A percentile compares a stretch with the other conserved stretches of the same genome.
Conservation (phyloP, 139 green algal species). For the Haematococcus lacustris region DNA sequence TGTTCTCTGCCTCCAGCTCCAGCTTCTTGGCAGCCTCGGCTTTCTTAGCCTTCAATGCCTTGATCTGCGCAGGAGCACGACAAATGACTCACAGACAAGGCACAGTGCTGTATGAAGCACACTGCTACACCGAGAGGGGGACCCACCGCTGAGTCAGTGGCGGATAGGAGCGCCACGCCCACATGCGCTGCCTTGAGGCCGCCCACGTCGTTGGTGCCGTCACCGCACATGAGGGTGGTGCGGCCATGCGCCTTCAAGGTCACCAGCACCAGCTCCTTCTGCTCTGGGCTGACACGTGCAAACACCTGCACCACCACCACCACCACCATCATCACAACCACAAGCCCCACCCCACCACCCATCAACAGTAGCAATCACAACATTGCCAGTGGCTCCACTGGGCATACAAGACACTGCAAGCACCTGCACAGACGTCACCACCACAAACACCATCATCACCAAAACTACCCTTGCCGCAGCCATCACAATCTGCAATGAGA, state of each 20-base stretch:
- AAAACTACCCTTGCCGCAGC: too few relatives aligned
- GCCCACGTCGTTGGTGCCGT: slow-evolving; percentile 98
- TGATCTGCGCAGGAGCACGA: neutral
- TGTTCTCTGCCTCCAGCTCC: slow-evolving; percentile 11
- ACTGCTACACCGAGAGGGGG: too few relatives aligned
- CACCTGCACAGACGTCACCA: too few relatives aligned
- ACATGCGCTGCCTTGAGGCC: slow-evolving; percentile 89
- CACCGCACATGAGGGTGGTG: slow-evolving; percentile 91
- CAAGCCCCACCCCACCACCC: too few relatives aligned
- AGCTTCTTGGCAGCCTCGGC: slow-evolving; percentile 13
- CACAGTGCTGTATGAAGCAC: too few relatives aligned
- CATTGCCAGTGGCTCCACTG: too few relatives aligned
- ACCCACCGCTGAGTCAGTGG: slow-evolving; percentile 17
- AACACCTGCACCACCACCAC: slow-evolving; percentile 64
- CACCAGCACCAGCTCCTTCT: slow-evolving; percentile 96
- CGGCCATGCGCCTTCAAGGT: slow-evolving; percentile 58
- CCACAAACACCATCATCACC: too few relatives aligned
- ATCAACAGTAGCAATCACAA: too few relatives aligned
- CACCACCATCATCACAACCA: neutral
- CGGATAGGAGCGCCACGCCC: slow-evolving; percentile 74
- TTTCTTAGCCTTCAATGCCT: neutral
- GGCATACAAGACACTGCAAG: too few relatives aligned
- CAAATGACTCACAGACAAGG: too few relatives aligned
- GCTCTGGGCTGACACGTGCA: slow-evolving; percentile 82
- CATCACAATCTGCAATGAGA: too few relatives aligned